Evolutionary conservation across 2,329 filamentous ascomycete species (phyloP).

Genomic region (Sporothrix pallida): DNA sequence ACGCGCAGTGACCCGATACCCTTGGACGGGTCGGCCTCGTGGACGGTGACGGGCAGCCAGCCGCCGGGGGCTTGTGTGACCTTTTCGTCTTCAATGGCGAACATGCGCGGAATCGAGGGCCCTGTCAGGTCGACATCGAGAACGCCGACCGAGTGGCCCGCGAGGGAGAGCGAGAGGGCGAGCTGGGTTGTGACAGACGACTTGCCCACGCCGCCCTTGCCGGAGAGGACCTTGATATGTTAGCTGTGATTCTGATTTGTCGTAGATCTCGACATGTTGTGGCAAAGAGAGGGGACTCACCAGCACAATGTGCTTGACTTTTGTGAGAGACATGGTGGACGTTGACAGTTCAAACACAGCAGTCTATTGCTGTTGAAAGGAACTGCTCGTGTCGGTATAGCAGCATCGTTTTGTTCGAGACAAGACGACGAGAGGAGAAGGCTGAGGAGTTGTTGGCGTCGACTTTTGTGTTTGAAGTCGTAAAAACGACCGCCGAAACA

Average conservation of each 20-base stretch:
- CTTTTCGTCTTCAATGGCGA: constrained; percentile 85
- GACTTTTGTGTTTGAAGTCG: neutral
- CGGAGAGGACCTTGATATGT: constrained; percentile 72
- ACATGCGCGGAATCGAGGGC: constrained; percentile 93
- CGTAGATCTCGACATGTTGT: neutral
- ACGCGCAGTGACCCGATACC: constrained; percentile 72
- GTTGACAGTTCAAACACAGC: neutral
- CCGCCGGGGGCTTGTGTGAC: constrained; percentile 90
- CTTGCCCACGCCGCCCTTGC: constrained; percentile 97
- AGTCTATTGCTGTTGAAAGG: neutral
- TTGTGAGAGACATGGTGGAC: constrained; percentile 65
- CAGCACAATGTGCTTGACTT: constrained; percentile 78
- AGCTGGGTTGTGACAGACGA: constrained; percentile 97
- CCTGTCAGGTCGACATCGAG: constrained; percentile 96
- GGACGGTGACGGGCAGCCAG: constrained; percentile 88
- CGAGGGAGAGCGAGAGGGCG: constrained; percentile 82
- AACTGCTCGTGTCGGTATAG: neutral
- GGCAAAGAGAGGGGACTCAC: constrained; percentile 45
- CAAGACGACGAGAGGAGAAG: neutral
- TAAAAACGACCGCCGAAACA: constrained; percentile 19
- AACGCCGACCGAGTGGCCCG: constrained; percentile 88
- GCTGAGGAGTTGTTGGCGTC: neutral
- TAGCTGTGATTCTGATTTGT: neutral
- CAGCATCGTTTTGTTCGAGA: neutral
- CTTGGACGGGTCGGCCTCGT: constrained; percentile 60